Evolutionary conservation across 805 yeast genomes (phyloP).

Genomic region (Kazachstania bromeliacearum): DNA sequence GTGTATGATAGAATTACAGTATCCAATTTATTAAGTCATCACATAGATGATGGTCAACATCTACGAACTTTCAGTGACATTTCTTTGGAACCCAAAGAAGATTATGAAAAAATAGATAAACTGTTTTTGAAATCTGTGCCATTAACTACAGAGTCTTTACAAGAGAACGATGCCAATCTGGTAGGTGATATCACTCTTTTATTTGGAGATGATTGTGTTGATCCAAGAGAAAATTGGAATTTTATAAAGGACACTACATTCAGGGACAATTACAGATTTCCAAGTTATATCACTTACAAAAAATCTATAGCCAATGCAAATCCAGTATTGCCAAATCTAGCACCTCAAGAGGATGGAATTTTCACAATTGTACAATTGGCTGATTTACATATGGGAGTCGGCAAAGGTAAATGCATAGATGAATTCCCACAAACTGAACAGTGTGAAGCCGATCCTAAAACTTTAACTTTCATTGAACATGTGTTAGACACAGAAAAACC

Average conservation of each 20-base stretch:
- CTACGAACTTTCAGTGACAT: too few species aligned
- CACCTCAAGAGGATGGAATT: conserved; percentile 32
- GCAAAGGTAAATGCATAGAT: conserved; percentile 70
- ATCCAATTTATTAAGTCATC: too few species aligned
- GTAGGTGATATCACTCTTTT: conserved; percentile 56
- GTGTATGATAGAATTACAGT: conserved; percentile 15
- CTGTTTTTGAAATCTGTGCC: neutral
- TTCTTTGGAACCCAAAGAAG: too few species aligned
- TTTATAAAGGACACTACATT: conserved; percentile 14
- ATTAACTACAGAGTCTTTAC: conserved; percentile 1
- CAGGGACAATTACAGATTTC: conserved; percentile 3
- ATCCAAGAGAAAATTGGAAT: conserved; percentile 69
- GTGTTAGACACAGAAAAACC: conserved; percentile 73
- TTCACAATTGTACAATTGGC: conserved; percentile 84
- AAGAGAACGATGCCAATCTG: neutral
- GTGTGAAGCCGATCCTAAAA: conserved; percentile 75
- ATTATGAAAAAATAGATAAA: neutral
- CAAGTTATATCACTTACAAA: conserved; percentile 10
- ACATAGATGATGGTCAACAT: too few species aligned
- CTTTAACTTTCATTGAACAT: conserved; percentile 48
- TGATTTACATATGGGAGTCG: conserved; percentile 85
- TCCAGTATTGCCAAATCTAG: conserved; percentile 5
- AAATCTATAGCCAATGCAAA: neutral
- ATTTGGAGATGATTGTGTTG: conserved; percentile 64
- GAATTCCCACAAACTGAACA: conserved; percentile 46